Evolutionary conservation across 345 rosid species (phyloP).

Genomic region (Cochlearia excelsa): DNA sequence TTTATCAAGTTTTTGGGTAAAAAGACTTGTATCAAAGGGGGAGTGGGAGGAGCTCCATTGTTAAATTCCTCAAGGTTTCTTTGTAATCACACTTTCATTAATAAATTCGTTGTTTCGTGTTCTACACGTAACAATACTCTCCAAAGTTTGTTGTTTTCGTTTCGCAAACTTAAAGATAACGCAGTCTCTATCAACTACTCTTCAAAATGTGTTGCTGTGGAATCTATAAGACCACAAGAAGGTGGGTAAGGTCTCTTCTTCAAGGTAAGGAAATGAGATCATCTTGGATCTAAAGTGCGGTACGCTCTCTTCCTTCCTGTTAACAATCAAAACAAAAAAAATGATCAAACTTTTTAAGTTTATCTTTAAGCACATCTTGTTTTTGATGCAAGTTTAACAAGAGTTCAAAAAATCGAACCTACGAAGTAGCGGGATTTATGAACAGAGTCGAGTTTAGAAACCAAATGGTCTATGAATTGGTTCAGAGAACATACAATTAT

Average conservation of each 20-base stretch:
- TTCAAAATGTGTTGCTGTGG: slow-evolving; percentile 16
- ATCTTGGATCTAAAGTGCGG: slow-evolving; percentile 82
- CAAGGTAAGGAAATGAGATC: slow-evolving; percentile 74
- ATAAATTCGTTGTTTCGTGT: too few relatives aligned
- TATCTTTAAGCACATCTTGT: too few relatives aligned
- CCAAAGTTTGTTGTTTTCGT: too few relatives aligned
- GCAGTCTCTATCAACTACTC: too few relatives aligned
- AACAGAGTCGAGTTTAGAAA: slow-evolving; percentile 75
- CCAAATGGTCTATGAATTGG: slow-evolving; percentile 67
- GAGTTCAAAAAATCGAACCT: slow-evolving; percentile 59
- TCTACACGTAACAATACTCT: too few relatives aligned
- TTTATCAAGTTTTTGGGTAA: too few relatives aligned
- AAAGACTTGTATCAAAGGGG: too few relatives aligned
- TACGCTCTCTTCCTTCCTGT: slow-evolving; percentile 75
- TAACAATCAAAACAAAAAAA: slow-evolving; percentile 1
- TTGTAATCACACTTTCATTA: too few relatives aligned
- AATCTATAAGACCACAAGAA: slow-evolving; percentile 39
- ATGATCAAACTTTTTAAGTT: neutral
- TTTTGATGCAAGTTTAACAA: neutral
- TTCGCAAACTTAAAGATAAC: too few relatives aligned
- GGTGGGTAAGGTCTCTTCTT: slow-evolving; percentile 30
- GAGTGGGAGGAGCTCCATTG: too few relatives aligned
- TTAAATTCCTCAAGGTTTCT: too few relatives aligned
- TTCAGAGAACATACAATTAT: too few relatives aligned
- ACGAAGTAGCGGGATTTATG: slow-evolving; percentile 86